Conservation (phyloP, 805 yeast species). For the Myxozyma lipomycoides region DNA sequence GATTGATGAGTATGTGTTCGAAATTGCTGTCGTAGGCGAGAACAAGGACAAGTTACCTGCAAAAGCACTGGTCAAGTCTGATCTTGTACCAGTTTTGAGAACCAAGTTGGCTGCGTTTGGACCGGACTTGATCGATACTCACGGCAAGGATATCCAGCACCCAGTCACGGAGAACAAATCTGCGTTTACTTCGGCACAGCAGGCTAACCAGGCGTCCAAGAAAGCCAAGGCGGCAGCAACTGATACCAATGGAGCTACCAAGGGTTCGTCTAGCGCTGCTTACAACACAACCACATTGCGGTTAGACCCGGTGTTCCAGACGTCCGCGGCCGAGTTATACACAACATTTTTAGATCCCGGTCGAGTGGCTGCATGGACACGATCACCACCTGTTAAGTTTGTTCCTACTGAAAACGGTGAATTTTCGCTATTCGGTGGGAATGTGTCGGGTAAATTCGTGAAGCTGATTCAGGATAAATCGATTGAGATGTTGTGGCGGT, state of each 20-base stretch:
- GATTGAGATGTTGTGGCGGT: conserved; percentile 79
- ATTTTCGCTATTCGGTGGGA: conserved; percentile 81
- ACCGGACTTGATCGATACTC: conserved; percentile 62
- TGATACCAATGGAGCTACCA: conserved; percentile 21
- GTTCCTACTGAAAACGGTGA: conserved; percentile 57
- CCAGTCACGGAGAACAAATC: conserved; percentile 63
- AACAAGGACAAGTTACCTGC: conserved; percentile 44
- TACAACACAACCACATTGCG: conserved; percentile 79
- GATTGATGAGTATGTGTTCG: conserved; percentile 79
- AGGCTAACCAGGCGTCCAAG: conserved; percentile 19
- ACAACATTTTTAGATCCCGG: conserved; percentile 70
- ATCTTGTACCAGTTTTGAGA: conserved; percentile 69
- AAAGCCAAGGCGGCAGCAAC: conserved; percentile 25
- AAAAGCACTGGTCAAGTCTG: conserved; percentile 49
- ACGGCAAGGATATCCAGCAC: conserved; percentile 86
- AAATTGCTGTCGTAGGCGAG: conserved; percentile 61
- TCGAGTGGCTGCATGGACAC: conserved; percentile 86
- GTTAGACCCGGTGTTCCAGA: conserved; percentile 74
- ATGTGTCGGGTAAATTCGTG: conserved; percentile 65
- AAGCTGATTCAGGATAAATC: conserved; percentile 55
- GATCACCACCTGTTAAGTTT: conserved; percentile 58
- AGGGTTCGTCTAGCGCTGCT: conserved; percentile 39
- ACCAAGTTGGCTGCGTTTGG: conserved; percentile 62
- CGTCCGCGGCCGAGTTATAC: conserved; percentile 82
- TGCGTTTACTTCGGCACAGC: conserved; percentile 48